Evolutionary conservation across 352 stramenopile species (phyloP), one percentile per base, ranked within the genome.

Genomic region (Pythium sukuiense): DNA sequence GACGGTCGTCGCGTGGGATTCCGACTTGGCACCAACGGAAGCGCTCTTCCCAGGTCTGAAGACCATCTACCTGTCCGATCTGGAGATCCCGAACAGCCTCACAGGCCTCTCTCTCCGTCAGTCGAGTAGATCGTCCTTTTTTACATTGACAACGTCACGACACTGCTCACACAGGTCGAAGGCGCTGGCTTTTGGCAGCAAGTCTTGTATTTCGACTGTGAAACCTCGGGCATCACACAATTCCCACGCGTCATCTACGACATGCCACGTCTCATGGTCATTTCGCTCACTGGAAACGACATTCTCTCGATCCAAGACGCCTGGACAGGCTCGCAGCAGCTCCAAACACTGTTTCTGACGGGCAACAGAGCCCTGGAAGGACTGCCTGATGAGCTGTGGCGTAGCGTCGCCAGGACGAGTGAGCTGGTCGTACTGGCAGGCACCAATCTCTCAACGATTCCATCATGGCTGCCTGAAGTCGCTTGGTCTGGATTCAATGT

Each of bases 111-210:
- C 0, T 26, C 64, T 0, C 8, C 27, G 9, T 58, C 29, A 7
- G 1, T 71, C 29, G 65, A 71, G 35, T 71, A 53, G 58, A 58
- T 71, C 24, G 33, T 49, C 6, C 32, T 67, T 11, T n/a, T 59
- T 1, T 14, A 20, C 30, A 27, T 59, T 7, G 4, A 1, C 8
- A n/a, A 71, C 16, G 14, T 13, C 5, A 43, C 7, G 6, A 16
- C 27, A 6, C 9, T 65, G 5, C 26, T 71, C 7, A 13, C 29
- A 0, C 14, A 45, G 0, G 59, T 71, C 0, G 58, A 33, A 16
- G 20, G 24, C 4, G 26, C 37, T 8, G 37, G 37, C 5, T 43
- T 59, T n/a, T 71, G 65, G 65, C 52, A 59, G 6, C 3, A 50
- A 1, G 4, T 66, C 6, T 3, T 26, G 11, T 29, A 24, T 2